Evolutionary conservation across 1,284 basidiomycete genomes (phyloP).

Genomic region (Trichosporon asahii): DNA sequence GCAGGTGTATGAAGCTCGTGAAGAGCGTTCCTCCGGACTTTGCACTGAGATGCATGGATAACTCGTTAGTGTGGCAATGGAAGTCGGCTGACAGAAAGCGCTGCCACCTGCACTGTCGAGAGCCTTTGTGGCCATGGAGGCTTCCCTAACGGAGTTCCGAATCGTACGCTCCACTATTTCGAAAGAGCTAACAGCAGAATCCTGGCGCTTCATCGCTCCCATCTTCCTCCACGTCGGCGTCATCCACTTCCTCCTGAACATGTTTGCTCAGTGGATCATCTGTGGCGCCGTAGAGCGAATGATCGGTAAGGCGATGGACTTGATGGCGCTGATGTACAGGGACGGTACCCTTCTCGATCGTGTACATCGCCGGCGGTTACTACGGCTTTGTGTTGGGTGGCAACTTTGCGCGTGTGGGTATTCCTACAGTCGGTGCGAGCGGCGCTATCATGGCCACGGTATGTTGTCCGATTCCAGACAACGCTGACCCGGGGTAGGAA

Average conservation of each 20-base stretch:
- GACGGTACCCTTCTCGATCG: constrained; percentile 70
- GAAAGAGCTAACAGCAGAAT: constrained; percentile 28
- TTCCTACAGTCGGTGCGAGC: constrained; percentile 89
- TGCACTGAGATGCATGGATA: constrained; percentile 62
- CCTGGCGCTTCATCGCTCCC: constrained; percentile 69
- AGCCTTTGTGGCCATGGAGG: constrained; percentile 85
- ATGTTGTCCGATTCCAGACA: background rate
- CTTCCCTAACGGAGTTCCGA: constrained; percentile 63
- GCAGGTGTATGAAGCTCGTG: constrained; percentile 52
- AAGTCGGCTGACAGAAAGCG: no score
- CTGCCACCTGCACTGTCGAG: constrained; percentile 74
- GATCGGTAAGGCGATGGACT: constrained; percentile 34
- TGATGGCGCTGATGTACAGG: constrained; percentile 52
- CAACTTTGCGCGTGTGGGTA: constrained; percentile 82
- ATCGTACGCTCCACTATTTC: constrained; percentile 67
- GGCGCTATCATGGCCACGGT: constrained; percentile 87
- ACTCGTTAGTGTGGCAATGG: constrained; percentile 36
- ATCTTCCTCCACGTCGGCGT: constrained; percentile 92
- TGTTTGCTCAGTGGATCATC: constrained; percentile 74
- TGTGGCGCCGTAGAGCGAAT: constrained; percentile 44
- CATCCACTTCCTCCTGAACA: constrained; percentile 81
- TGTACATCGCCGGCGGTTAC: constrained; percentile 84
- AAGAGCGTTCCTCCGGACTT: constrained; percentile 61
- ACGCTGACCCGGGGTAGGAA: constrained; percentile 49
- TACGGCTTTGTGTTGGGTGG: constrained; percentile 80